Evolutionary conservation across 2,329 filamentous ascomycete species (phyloP), one percentile per base, ranked within the genome.

Genomic region (Penicillium digitatum): DNA sequence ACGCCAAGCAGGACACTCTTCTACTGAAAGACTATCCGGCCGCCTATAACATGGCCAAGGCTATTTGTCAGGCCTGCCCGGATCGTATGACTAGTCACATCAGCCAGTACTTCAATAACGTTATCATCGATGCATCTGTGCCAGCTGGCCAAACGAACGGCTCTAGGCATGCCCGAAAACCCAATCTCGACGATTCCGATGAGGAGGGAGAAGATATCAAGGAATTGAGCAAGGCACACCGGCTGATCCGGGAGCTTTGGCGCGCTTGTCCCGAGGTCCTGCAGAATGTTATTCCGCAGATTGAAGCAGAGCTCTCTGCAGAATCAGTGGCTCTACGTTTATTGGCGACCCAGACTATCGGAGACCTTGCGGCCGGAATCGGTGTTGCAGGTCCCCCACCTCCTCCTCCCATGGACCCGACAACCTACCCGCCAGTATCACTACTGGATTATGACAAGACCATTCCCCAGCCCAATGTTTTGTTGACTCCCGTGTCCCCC

Each of bases 1-100:
- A 92, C 66, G 84, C 85, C 39, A 90, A 85, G 66, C 92, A 96
- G 69, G 89, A 87, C 1, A 96, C 89, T 0, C 80, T 96, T 18
- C 78, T 90, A n/a, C 78, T 90, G 50, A 95, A 95, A 68, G 88
- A 94, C 59, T 88, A 95, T 53, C 93, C 94, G 1, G 85, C 91
- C 16, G 92, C 94, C 1, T 99, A 99, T 76, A 88, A 94, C 69
- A 95, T 97, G 88, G 93, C 94, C 22, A 95, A 95, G 74, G 89
- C 89, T 2, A 87, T 99, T 42, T 99, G 94, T 77, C 94, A 91
- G 66, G 83, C 83, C 18, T 95, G 87, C 63, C 85, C 89, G 0
- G 93, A 96, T 64, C 95, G 95, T 74, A 96, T 99, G 93, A 87
- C 90, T 1, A 87, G 91, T 58, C 90, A 95, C 63, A 87, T 97